Evolutionary conservation across 2,329 filamentous ascomycete species (phyloP), one percentile per base, ranked within the genome.

Genomic region (Phyllosticta citriasiana): DNA sequence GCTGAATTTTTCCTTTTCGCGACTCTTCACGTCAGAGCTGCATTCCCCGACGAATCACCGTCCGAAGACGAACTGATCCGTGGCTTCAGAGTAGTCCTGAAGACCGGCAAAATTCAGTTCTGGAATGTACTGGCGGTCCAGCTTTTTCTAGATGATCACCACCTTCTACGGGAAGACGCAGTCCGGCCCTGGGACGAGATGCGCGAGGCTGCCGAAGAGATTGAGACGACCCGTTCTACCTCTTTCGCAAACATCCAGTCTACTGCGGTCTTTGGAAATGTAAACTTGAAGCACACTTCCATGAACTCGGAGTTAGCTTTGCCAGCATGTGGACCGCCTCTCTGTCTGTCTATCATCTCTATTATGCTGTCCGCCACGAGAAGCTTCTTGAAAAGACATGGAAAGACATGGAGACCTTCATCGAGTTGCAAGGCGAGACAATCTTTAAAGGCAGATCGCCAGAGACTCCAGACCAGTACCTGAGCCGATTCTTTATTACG

Each of bases 251-350:
- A 12, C 67, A 69, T 47, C 68, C 67, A 1, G 64, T 66, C 64
- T 58, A 55, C 2, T 72, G 73, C 55, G 78, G 77, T 0, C 66
- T 78, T 1, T 66, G 70, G 55, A 67, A 75, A 3, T 78, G 73
- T 64, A 64, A 66, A 53, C 68, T 74, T 26, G 73, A 74, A n/a
- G 64, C 64, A 6, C 57, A 61, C 1, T 69, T 70, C 19, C 70
- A 74, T 35, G 67, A 76, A 1, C 7, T 69, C 0, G 70, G 76
- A 1, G 64, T 77, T 10, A 54, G 59, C 0, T 69, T 77, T 16
- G 67, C 66, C 9, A 72, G 74, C 55, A 72, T 72, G 1, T 79
- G 72, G 73, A 74, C 75, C 1, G 74, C 76, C 0, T 68, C 79
- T 10, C 64, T 71, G 10, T 74, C 69, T 54, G 64, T 70, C 0